Conservation (phyloP, 1,139 yeast genomes). For the Groenewaldozyma auringiensis region DNA sequence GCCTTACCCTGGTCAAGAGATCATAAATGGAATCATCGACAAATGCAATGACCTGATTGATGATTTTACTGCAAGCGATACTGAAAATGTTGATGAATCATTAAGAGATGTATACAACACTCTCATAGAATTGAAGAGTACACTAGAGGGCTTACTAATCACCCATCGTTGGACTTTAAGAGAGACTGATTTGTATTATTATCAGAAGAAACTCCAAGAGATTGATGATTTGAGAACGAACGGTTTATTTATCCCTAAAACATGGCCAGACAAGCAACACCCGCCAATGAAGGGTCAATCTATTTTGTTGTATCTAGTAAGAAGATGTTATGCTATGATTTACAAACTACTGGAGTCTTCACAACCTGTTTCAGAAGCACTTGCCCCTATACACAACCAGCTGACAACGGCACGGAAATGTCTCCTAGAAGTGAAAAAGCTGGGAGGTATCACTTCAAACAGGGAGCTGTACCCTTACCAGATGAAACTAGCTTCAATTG, state of each 20-base stretch:
- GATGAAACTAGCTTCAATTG: slow-evolving; percentile 84
- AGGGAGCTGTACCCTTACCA: slow-evolving; percentile 94
- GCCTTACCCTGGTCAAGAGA: slow-evolving; percentile 45
- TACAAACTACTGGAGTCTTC: slow-evolving; percentile 83
- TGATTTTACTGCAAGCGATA: slow-evolving; percentile 59
- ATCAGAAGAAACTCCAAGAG: slow-evolving; percentile 62
- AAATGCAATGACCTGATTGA: slow-evolving; percentile 70
- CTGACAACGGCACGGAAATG: slow-evolving; percentile 85
- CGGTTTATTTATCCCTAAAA: slow-evolving; percentile 36
- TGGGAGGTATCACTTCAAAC: slow-evolving; percentile 81
- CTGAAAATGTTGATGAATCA: slow-evolving; percentile 42
- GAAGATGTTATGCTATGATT: slow-evolving; percentile 84
- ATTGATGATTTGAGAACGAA: slow-evolving; percentile 63
- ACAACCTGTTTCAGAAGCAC: slow-evolving; percentile 90
- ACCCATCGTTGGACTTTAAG: slow-evolving; percentile 97
- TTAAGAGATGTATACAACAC: slow-evolving; percentile 45
- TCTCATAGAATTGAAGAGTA: slow-evolving; percentile 57
- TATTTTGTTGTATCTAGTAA: slow-evolving; percentile 64
- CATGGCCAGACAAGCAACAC: background rate
- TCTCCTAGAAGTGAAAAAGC: slow-evolving; percentile 76
- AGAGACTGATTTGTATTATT: slow-evolving; percentile 83
- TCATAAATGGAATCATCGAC: slow-evolving; percentile 44
- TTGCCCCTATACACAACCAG: slow-evolving; percentile 90
- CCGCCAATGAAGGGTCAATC: slow-evolving; percentile 42
- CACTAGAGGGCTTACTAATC: slow-evolving; percentile 70